Base-by-base conservation (phyloP, 805 yeast species). In the Saccharomycopsis olivae region DNA sequence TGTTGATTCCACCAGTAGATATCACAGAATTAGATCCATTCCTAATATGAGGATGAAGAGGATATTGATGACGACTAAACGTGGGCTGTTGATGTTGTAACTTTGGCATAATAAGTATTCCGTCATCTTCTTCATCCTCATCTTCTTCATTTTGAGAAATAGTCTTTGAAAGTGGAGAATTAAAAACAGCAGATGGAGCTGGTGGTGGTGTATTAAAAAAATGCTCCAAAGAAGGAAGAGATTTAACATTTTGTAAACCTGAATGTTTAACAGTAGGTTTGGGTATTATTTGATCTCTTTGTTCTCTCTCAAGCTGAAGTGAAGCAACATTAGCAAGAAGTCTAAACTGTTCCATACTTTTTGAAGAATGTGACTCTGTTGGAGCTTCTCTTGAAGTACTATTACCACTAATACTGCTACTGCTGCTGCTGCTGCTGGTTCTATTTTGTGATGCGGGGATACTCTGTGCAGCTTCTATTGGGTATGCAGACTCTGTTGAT, bases 251-350 rank as follows among this genome's bases (percentile, higher is more conserved):
- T 23, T 41, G 38, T 8, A 40, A 9, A 25, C 24, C 25, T n/a
- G 4, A 9, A n/a, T n/a, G n/a, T 13, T 25, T 34, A 14, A n/a
- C 13, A 9, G 17, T 18, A 21, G 20, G 14, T 20, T 21, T 33
- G 37, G 9, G 30, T 13, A 6, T 29, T n/a, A 3, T 33, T 31
- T 32, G 38, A 39, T 13, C 15, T 29, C 29, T 29, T 20, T 32
- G 36, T 21, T 45, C 48, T 21, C 41, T 23, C 21, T 45, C 48
- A 10, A 45, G 27, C 16, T 45, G 48, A 8, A 45, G 23, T 17
- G 46, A 46, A 2, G 48, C 48, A 10, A 47, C 48, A 13, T 39
- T 41, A 6, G 48, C 48, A 5, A 45, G 25, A 11, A 44, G 31
- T 11, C 35, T 44, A 35, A 44, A 40, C 18, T 44, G 48, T 29